Evolutionary conservation across 2,329 filamentous ascomycete species (phyloP).

Genomic region (Trichothecium roseum): DNA sequence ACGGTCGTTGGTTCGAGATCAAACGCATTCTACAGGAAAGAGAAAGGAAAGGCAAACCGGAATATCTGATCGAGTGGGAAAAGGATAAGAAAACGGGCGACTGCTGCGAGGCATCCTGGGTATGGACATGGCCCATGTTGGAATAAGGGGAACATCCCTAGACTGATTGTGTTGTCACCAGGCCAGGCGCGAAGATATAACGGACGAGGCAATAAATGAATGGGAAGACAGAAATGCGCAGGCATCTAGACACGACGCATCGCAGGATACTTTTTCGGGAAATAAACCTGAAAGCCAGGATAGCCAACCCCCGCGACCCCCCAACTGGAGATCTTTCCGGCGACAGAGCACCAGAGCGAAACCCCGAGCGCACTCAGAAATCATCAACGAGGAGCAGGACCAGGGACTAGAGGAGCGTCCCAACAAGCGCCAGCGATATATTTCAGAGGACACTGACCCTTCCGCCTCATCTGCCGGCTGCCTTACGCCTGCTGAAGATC

Average conservation of each 20-base stretch:
- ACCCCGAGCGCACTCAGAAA: constrained; percentile 1
- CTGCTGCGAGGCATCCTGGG: constrained; percentile 22
- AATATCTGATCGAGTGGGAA: constrained; percentile 30
- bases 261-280: neutral
- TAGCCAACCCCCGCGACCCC: constrained; percentile 15
- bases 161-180: neutral
- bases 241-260: constrained; percentile 1
- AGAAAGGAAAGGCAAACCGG: constrained; percentile 10
- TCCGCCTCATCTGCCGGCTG: constrained; percentile 2
- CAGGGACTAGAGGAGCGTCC: constrained; percentile 2
- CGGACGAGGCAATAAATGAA: constrained; percentile 17
- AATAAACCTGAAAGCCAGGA: constrained; percentile 7
- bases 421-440: neutral
- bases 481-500: too few species aligned
- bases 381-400: constrained; percentile 8
- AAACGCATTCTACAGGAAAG: constrained; percentile 24
- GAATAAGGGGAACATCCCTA: constrained; percentile 10
- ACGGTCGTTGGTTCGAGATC: constrained; percentile 22
- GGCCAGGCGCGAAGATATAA: constrained; percentile 18
- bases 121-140: constrained; percentile 6
- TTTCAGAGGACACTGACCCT: constrained; percentile 1
- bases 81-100: constrained; percentile 19
- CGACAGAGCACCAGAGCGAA: constrained; percentile 2
- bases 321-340: constrained; percentile 14
- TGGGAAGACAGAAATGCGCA: constrained; percentile 18